Evolutionary conservation across 2,329 filamentous ascomycete genomes (phyloP), one percentile per base, ranked within the genome.

Genomic region (Pseudocercospora fuligena): DNA sequence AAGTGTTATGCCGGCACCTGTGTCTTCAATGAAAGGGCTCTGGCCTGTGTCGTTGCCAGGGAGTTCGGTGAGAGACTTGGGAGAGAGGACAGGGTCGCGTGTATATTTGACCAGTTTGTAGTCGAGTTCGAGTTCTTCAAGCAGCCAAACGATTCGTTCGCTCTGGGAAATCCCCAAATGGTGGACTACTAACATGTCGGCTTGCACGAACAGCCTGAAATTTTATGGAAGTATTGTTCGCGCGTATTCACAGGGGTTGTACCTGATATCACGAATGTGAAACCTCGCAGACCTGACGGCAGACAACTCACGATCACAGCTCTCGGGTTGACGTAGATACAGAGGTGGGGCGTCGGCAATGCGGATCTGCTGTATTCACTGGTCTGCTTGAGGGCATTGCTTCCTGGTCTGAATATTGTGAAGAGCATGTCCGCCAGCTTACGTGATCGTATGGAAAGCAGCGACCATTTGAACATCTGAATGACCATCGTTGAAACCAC

Each of bases 111-210:
- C 78, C 14, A 86, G 75, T 0, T 79, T 74, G 74, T 90, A 90
- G 2, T 80, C 75, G 60, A 90, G 77, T 53, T 77, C 75, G 23
- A 90, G 84, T 74, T 90, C 89, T 76, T 90, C 88, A 73, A 86
- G 86, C 43, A 90, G 83, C 83, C 86, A 90, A 71, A 85, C 77
- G 49, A 90, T 82, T 40, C 88, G 86, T 74, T 90, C 88, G 21
- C 87, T 88, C 73, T 90, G 87, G 8, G 86, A 87, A 73, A 81
- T 68, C 1, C 71, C 46, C 6, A 75, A 66, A 61, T 78, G 64
- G 57, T 74, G 70, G 74, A 86, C 75, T 4, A 72, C 70, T 16
- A 80, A 74, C 23, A 86, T 61, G 0, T 75, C 72, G 0, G 82
- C 11, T 12, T 12, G 36, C 53, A 19, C 36, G 12, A 40, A n/a